Evolutionary conservation across 2,329 filamentous ascomycete genomes (phyloP), one percentile per base, ranked within the genome.

Genomic region (Cladorrhinum sp.): DNA sequence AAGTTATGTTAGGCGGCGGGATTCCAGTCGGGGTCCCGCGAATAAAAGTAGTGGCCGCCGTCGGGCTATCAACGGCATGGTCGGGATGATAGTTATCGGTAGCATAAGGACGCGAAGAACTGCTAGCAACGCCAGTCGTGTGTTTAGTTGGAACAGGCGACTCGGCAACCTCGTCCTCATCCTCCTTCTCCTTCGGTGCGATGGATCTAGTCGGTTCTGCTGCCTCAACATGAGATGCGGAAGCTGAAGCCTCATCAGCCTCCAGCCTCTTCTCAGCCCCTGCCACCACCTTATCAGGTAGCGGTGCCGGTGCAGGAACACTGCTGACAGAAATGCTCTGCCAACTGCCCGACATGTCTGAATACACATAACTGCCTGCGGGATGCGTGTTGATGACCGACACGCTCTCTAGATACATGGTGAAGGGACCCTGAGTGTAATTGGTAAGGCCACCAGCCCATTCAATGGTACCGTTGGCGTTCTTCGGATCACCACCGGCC

Each of bases 321-420:
- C 7, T 16, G 20, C 24, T 25, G 22, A 13, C n/a, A 2, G 53
- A 12, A 74, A 99, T 98, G 53, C 90, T 93, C 65, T 85, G 72
- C 91, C 92, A 96, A 22, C 80, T 84, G 51, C 95, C 95, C 53
- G 83, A 88, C 41, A 81, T 84, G 73, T 96, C 90, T 66, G 84
- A 84, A 77, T 98, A 99, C 60, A 78, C 80, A 80, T 99, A 99
- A 65, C 89, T 79, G n/a, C 83, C 88, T 57, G 95, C 95, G 1
- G 93, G 97, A 22, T 93, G 97, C 79, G 98, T 99, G 78, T 99
- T 95, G 56, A 87, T 88, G 49, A 96, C 85, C 57, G 83, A 80
- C 67, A 97, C 76, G 27, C 84, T 89, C 74, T 89, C 84, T 71
- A 98, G 87, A 57, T 84, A 78, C 93, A 98, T 98, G 65, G 82